Evolutionary conservation across 1,284 basidiomycete species (phyloP), one percentile per base, ranked within the genome.

Genomic region (Phellinidium pouzarii): DNA sequence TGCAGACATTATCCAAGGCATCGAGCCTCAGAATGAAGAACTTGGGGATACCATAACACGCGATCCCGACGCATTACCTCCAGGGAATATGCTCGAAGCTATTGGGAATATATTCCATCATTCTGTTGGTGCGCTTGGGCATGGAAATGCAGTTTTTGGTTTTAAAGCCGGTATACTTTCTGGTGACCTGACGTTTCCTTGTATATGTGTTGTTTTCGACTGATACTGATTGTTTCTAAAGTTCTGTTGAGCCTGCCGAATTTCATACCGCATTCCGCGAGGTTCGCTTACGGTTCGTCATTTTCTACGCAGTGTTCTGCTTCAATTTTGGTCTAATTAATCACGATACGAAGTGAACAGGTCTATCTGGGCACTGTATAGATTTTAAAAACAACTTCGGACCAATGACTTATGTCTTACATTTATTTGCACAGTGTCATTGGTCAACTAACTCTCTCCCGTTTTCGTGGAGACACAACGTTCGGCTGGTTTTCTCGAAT

Each of bases 151-250:
- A 2, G 68, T 92, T 53, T 94, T 84, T 58, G 87, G 87, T 0
- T 51, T 93, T 58, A 95, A 95, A 67, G 90, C 86, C 0, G 89
- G 80, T 0, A 58, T 84, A 8, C 64, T 94, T 45, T 81, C 84
- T 38, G 73, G 80, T 75, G 40, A 55, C 66, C 52, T 43, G 2
- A 31, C 37, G n/a, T 17, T 51, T 34, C 22, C 40, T 41, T 55
- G 20, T 11, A 41, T 26, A 44, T 6, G 37, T 43, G n/a, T 38
- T 38, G 8, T 5, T 17, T 36, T 48, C 20, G 41, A 20, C 22
- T 29, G 22, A 46, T 31, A 12, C 41, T 48, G 29, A 23, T 51
- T 17, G 50, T 12, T 20, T 29, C 17, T 51, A 12, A 31, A 81
- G 83, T 82, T 4, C 57, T 83, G 3, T 66, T 88, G 40, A 73